Conservation (phyloP, 129 eudicot genomes). For the Flaveria ramosissima region DNA sequence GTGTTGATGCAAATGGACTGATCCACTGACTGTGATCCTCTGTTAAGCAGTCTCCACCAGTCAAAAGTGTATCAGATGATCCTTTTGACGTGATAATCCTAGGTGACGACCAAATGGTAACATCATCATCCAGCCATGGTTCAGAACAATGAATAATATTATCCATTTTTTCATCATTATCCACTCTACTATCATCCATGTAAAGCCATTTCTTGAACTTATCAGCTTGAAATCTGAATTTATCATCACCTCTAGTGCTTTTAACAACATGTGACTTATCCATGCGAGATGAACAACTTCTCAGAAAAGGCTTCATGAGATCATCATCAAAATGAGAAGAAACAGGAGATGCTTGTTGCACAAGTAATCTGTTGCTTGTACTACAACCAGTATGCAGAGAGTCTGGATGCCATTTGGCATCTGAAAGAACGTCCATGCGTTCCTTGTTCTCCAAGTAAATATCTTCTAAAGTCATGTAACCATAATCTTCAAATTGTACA, state of each 20-base stretch:
- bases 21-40: conserved; percentile 32
- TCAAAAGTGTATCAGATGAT: conserved; percentile 27
- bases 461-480: conserved; percentile 35
- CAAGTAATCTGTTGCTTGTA: conserved; percentile 17
- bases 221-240: conserved; percentile 27
- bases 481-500: conserved; percentile 31
- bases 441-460: conserved; percentile 24
- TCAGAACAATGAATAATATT: conserved; percentile 23
- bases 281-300: conserved; percentile 49
- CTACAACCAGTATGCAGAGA: conserved; percentile 28
- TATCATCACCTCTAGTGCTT: conserved; percentile 36
- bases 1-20: conserved; percentile 33
- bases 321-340: conserved; percentile 31
- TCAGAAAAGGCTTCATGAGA: conserved; percentile 39
- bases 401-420: conserved; percentile 37
- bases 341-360: conserved; percentile 29
- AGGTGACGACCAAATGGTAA: conserved; percentile 37
- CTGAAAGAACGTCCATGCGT: conserved; percentile 23
- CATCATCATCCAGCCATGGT: conserved; percentile 30
- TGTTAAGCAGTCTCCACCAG: conserved; percentile 20
- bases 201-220: conserved; percentile 33
- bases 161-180: conserved; percentile 30
- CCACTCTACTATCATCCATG: conserved; percentile 28
- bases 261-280: conserved; percentile 33
- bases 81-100: conserved; percentile 31